A percentile compares a stretch with the other conserved stretches of the same genome.
phyloP scores from a whole-genome alignment of 345 rosid species.

The Raphanus raphanistrum region DNA sequence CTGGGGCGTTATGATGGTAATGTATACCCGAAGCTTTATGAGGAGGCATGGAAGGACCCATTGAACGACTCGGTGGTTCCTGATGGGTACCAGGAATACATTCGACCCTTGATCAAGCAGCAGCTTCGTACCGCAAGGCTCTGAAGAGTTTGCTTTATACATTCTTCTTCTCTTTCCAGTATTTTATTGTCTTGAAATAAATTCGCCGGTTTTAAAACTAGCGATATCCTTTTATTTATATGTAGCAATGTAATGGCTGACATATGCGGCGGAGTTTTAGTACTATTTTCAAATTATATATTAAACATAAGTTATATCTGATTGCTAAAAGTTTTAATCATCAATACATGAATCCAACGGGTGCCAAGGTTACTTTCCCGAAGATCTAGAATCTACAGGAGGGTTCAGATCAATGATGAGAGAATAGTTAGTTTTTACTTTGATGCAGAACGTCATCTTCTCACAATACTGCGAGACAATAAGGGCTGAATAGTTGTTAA shows the following conservation, averaged over 20 bases:
- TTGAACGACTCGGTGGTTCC: slow-evolving; percentile 89
- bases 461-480: neutral
- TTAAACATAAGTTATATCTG: neutral
- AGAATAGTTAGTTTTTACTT: neutral
- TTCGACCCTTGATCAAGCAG: slow-evolving; percentile 82
- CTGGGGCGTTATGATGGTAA: slow-evolving; percentile 93
- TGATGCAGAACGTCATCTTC: neutral
- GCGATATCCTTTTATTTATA: slow-evolving; percentile 19
- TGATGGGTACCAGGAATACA: slow-evolving; percentile 86
- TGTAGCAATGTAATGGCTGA: slow-evolving; percentile 22
- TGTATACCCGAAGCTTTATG: slow-evolving; percentile 79
- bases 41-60: slow-evolving; percentile 97
- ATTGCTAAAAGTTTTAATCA: neutral
- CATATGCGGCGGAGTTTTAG: neutral
- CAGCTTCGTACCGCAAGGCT: slow-evolving; percentile 86
- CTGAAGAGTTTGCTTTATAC: slow-evolving; percentile 33
- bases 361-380: neutral
- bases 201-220: slow-evolving; percentile 12
- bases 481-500: neutral
- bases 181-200: slow-evolving; percentile 16
- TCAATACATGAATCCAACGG: neutral
- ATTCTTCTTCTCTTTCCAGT: neutral
- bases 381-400: neutral
- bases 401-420: neutral
- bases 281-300: neutral